A percentile compares a stretch with the other conserved stretches of the same genome.
These are phyloP conservation scores for Leccinum variicolor DNA, from an alignment of 768 basidiomycete genomes.

Conservation along the genomic window DNA sequence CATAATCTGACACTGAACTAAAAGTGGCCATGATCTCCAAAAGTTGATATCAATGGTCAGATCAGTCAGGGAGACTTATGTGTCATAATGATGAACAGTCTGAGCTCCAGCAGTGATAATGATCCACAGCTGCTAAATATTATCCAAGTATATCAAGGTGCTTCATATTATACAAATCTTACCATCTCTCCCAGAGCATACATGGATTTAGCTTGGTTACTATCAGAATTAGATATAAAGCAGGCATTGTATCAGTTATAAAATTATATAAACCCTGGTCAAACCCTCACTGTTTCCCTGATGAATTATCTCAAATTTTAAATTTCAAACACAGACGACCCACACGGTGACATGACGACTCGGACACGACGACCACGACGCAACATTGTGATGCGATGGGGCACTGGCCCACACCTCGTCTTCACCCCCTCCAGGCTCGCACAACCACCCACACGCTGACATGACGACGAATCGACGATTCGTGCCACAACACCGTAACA, in stretches of 20 bases:
- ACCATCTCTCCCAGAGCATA: neutral
- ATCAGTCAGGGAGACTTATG: neutral
- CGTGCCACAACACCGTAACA: too few relatives aligned
- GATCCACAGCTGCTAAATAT: neutral
- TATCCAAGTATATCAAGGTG: neutral
- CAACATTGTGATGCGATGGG: too few relatives aligned
- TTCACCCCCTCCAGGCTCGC: too few relatives aligned
- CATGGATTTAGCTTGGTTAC: neutral
- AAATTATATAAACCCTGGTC: neutral
- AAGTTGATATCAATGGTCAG: neutral
- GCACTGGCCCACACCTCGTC: too few relatives aligned
- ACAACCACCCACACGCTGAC: too few relatives aligned
- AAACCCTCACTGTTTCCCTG: neutral
- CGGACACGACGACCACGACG: too few relatives aligned
- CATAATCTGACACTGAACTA: neutral
- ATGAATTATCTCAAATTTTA: too few relatives aligned
- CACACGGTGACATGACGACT: too few relatives aligned
- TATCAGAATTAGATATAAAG: neutral
- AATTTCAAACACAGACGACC: too few relatives aligned
- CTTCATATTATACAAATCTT: neutral
- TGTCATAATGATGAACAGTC: neutral
- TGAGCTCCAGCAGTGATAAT: neutral
- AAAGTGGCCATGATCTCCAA: neutral
- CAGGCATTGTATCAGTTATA: neutral
- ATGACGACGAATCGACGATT: too few relatives aligned